Evolutionary conservation across 768 basidiomycete genomes (phyloP).

Genomic region (Amanita jacksonii): DNA sequence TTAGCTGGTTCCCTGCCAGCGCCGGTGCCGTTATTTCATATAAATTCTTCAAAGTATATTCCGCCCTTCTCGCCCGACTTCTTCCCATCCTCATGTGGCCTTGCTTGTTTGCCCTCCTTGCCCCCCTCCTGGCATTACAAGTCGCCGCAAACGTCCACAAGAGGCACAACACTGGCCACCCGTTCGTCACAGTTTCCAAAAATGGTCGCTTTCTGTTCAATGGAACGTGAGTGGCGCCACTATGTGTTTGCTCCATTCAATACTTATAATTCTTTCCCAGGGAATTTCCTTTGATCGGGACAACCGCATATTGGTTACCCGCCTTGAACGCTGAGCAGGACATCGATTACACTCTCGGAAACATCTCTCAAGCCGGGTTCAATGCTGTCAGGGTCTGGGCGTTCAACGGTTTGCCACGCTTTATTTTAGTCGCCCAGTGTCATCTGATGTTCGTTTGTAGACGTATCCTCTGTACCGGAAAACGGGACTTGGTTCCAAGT

Average conservation of each 20-base stretch:
- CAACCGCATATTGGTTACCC: slow-evolving; percentile 62
- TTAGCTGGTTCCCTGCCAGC: too few species aligned
- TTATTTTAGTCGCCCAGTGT: slow-evolving; percentile 1
- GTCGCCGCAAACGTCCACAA: slow-evolving; percentile 13
- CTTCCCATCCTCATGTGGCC: slow-evolving; percentile 24
- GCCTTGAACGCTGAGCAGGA: slow-evolving; percentile 44
- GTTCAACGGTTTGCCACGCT: slow-evolving; percentile 44
- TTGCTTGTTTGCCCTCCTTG: slow-evolving; percentile 20
- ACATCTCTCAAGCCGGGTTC: slow-evolving; percentile 46
- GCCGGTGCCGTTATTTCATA: not conserved
- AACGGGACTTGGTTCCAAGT: slow-evolving; percentile 60
- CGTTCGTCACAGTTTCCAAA: slow-evolving; percentile 32
- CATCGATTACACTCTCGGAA: slow-evolving; percentile 46
- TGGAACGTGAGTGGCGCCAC: slow-evolving; percentile 31
- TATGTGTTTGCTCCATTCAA: not conserved
- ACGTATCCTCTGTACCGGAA: slow-evolving; percentile 41
- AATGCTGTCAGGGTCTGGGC: slow-evolving; percentile 62
- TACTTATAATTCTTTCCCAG: slow-evolving; percentile 14
- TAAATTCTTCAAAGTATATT: slow-evolving; percentile 8
- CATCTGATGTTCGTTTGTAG: slow-evolving; percentile 18
- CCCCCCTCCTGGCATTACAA: slow-evolving; percentile 9
- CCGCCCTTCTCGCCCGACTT: slow-evolving; percentile 13
- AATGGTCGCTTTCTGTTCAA: slow-evolving; percentile 43
- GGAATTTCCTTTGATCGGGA: slow-evolving; percentile 27
- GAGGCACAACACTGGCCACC: slow-evolving; percentile 16